A percentile compares a stretch with the other conserved stretches of the same genome.
phyloP scores from a whole-genome alignment of 2,329 filamentous ascomycete species.

The Fusarium miscanthi region DNA sequence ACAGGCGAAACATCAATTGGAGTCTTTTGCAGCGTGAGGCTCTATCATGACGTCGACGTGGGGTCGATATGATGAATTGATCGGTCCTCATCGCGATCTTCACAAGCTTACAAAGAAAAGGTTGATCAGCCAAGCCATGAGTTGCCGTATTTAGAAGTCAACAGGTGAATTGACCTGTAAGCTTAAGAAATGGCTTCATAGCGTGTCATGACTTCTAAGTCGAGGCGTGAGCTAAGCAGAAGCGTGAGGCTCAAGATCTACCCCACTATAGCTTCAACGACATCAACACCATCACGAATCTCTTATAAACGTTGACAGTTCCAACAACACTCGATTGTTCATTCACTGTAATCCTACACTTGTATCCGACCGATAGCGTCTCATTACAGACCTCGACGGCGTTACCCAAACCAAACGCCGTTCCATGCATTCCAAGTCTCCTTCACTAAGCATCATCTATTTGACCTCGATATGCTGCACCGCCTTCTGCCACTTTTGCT shows the following conservation, averaged over 20 bases:
- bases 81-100: slow-evolving; percentile 23
- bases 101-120: slow-evolving; percentile 8
- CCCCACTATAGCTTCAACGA: slow-evolving; percentile 6
- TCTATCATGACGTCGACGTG: slow-evolving; percentile 39
- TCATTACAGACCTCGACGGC: slow-evolving; percentile 3
- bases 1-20: slow-evolving; percentile 18
- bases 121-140: neutral
- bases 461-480: slow-evolving; percentile 65
- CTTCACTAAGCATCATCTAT: slow-evolving; percentile 28
- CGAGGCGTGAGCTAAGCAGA: slow-evolving; percentile 18
- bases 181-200: neutral
- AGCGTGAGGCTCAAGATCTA: slow-evolving; percentile 7
- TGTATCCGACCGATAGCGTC: slow-evolving; percentile 1
- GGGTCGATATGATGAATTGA: slow-evolving; percentile 38
- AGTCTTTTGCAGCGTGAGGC: slow-evolving; percentile 11
- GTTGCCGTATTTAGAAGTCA: neutral
- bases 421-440: slow-evolving; percentile 5
- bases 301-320: neutral
- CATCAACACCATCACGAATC: slow-evolving; percentile 9
- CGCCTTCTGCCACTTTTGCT: slow-evolving; percentile 87
- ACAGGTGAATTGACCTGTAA: neutral
- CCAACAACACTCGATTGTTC: neutral
- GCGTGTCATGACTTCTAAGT: slow-evolving; percentile 10
- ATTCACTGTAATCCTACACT: slow-evolving; percentile 37
- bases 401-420: slow-evolving; percentile 33